Evolutionary conservation across 2,329 filamentous ascomycete genomes (phyloP).

Genomic region (Aspergillus sp.): DNA sequence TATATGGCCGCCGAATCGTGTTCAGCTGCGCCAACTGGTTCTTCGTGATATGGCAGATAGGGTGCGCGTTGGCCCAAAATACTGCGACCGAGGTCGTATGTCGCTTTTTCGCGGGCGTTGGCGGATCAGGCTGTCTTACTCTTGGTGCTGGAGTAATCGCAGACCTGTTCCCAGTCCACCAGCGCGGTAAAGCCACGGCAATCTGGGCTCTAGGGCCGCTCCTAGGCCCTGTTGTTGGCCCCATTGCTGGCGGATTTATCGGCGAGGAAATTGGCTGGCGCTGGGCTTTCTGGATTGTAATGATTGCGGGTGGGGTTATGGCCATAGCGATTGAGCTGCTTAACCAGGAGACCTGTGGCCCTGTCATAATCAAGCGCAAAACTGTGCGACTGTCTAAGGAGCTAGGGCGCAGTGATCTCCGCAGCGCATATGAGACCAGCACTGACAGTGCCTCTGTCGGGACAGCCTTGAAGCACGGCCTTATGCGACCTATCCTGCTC

Average conservation of each 20-base stretch:
- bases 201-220: slow-evolving; percentile 43
- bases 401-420: slow-evolving; percentile 20
- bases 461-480: slow-evolving; percentile 41
- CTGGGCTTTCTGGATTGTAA: slow-evolving; percentile 49
- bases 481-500: slow-evolving; percentile 51
- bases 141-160: slow-evolving; percentile 48
- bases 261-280: slow-evolving; percentile 44
- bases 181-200: slow-evolving; percentile 44
- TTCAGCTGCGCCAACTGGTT: slow-evolving; percentile 60
- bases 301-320: slow-evolving; percentile 38
- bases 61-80: slow-evolving; percentile 55
- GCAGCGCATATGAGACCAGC: slow-evolving; percentile 22
- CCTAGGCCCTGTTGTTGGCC: slow-evolving; percentile 34
- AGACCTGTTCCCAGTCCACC: slow-evolving; percentile 43
- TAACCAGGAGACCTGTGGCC: slow-evolving; percentile 27
- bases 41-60: slow-evolving; percentile 62
- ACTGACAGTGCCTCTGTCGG: slow-evolving; percentile 19
- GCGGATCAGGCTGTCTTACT: slow-evolving; percentile 35
- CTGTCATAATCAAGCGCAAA: slow-evolving; percentile 28
- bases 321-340: slow-evolving; percentile 22
- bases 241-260: slow-evolving; percentile 42
- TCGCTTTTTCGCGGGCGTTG: slow-evolving; percentile 60
- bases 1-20: slow-evolving; percentile 62
- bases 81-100: slow-evolving; percentile 61
- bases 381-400: slow-evolving; percentile 22